Percentiles rank a stretch among this genome's conserved stretches.
Evolutionary conservation across 2,329 filamentous ascomycete species (phyloP).

Genomic region (Monilinia fructicola): DNA sequence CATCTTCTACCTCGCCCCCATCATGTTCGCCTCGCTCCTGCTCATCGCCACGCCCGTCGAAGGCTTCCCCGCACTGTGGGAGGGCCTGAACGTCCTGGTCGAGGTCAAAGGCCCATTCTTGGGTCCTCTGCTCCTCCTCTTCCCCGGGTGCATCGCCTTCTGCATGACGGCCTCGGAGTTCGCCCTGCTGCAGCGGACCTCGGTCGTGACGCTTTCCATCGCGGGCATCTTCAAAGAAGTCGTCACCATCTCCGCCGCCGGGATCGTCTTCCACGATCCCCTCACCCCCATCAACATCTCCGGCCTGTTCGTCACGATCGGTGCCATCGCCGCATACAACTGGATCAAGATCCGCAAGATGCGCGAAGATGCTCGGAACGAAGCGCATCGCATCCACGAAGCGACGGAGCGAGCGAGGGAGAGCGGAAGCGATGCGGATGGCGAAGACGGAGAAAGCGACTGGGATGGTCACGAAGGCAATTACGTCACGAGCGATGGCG

Average conservation of each 20-base stretch:
- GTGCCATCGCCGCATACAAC: conserved; percentile 86
- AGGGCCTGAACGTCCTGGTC: conserved; percentile 63
- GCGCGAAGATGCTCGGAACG: conserved; percentile 68
- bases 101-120: conserved; percentile 65
- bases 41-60: conserved; percentile 83
- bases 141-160: conserved; percentile 89
- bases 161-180: conserved; percentile 97
- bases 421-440: conserved; percentile 33
- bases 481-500: conserved; percentile 38
- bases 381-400: conserved; percentile 44
- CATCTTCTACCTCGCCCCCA: conserved; percentile 94
- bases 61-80: conserved; percentile 66
- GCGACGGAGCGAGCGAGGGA: conserved; percentile 24
- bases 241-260: conserved; percentile 87
- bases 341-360: conserved; percentile 92
- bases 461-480: conserved; percentile 34
- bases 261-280: conserved; percentile 82
- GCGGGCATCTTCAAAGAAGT: conserved; percentile 99
- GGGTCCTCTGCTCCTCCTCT: conserved; percentile 74
- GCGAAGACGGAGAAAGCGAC: conserved; percentile 32
- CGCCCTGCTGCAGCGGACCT: conserved; percentile 89
- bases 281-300: conserved; percentile 85
- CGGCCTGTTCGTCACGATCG: conserved; percentile 83
- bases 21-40: conserved; percentile 88
- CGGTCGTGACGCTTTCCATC: conserved; percentile 92